phyloP scores from a whole-genome alignment of 2,329 filamentous ascomycete genomes.

The Calonectria multiphialidica region DNA sequence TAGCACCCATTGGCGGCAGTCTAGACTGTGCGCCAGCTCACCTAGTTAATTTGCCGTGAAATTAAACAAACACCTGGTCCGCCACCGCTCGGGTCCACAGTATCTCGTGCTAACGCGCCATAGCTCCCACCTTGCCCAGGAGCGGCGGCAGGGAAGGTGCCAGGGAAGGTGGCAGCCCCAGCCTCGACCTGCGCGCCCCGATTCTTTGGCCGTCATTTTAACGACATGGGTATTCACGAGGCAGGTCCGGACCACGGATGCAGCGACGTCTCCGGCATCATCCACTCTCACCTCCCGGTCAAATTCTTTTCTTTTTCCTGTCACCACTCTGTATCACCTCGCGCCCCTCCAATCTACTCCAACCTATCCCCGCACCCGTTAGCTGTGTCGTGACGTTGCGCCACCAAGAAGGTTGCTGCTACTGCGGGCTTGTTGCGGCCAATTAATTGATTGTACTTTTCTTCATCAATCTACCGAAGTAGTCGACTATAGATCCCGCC shows the following conservation, averaged over 20 bases:
- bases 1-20: not conserved
- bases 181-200: constrained; percentile 1
- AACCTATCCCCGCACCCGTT: not conserved
- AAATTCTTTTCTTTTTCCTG: not conserved
- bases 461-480: not conserved
- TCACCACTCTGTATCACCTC: not conserved
- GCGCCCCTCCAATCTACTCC: not conserved
- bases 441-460: not conserved
- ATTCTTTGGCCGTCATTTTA: constrained; percentile 4
- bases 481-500: not conserved
- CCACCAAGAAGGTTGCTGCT: not conserved
- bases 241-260: not conserved
- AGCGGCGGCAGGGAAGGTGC: not conserved
- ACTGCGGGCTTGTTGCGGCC: not conserved
- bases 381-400: not conserved
- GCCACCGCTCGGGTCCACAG: not conserved
- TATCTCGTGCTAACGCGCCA: not conserved
- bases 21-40: not conserved
- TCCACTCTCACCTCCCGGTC: not conserved
- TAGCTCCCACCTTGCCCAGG: not conserved
- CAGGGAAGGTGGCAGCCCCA: not conserved
- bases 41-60: constrained; percentile 8
- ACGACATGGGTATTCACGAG: not conserved
- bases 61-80: constrained; percentile 13
- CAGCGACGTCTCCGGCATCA: not conserved